Evolutionary conservation across 2,329 filamentous ascomycete species (phyloP).

Genomic region (Arthroderma sp.): DNA sequence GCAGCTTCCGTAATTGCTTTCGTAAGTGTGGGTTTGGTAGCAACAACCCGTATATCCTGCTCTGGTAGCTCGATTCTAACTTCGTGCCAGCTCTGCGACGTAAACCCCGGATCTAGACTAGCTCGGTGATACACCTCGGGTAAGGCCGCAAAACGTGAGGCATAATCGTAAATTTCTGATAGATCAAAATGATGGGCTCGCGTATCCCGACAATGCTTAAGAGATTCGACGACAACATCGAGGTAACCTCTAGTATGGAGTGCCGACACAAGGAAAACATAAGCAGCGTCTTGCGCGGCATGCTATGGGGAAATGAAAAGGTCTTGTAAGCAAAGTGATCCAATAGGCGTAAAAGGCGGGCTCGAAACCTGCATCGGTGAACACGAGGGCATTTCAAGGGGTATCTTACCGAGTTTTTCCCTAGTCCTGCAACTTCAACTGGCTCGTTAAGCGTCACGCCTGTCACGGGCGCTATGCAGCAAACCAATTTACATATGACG

Average conservation of each 20-base stretch:
- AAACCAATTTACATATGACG: background rate
- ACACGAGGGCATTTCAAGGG: background rate
- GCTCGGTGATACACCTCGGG: slow-evolving; percentile 17
- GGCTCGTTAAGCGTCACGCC: background rate
- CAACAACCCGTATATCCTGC: slow-evolving; percentile 25
- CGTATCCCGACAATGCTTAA: background rate
- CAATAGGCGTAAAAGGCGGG: background rate
- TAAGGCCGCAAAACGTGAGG: slow-evolving; percentile 27
- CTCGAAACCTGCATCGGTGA: background rate
- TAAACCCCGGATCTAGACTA: slow-evolving; percentile 16
- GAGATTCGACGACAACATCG: background rate
- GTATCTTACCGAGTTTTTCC: background rate
- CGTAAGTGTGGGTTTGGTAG: slow-evolving; percentile 18
- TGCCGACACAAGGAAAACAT: background rate
- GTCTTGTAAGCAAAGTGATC: background rate
- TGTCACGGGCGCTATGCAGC: background rate
- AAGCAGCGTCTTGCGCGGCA: background rate
- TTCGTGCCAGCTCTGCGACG: slow-evolving; percentile 1
- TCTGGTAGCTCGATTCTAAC: slow-evolving; percentile 27
- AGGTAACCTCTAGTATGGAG: background rate
- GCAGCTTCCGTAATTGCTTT: slow-evolving; percentile 28
- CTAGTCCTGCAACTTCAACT: background rate
- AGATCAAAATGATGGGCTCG: background rate
- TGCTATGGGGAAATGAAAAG: background rate
- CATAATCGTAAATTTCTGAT: slow-evolving; percentile 33